Conservation (phyloP, 2,329 filamentous ascomycete genomes). For the Colletotrichum gigasporum region DNA sequence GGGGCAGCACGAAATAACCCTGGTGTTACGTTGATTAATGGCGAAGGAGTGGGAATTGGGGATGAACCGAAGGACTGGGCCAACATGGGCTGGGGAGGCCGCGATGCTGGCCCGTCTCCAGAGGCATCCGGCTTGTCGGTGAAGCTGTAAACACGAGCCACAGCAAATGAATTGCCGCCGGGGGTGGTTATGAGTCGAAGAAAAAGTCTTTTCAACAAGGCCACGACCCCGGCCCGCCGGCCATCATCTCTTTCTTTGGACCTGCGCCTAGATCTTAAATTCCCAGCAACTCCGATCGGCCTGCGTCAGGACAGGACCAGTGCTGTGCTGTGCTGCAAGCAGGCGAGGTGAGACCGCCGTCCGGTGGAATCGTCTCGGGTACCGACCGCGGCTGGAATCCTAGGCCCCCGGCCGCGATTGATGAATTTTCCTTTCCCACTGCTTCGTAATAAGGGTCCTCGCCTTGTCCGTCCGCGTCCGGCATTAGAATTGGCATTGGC, state of each 20-base stretch:
- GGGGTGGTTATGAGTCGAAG: conserved; percentile 21
- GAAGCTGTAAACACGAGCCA: conserved; percentile 26
- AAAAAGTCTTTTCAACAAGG: conserved; percentile 11
- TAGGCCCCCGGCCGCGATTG: too few species aligned
- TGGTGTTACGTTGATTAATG: conserved; percentile 29
- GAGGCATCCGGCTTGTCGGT: conserved; percentile 26
- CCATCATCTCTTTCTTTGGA: conserved; percentile 13
- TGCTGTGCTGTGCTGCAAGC: too few species aligned
- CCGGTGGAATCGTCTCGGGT: not conserved
- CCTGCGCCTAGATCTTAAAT: not conserved
- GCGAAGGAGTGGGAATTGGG: conserved; percentile 21
- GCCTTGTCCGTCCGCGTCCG: not conserved
- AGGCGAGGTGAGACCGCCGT: not conserved
- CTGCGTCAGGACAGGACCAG: not conserved
- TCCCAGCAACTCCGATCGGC: not conserved
- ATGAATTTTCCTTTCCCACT: not conserved
- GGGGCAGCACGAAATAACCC: conserved; percentile 24
- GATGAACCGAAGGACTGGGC: conserved; percentile 29
- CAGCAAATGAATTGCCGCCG: conserved; percentile 26
- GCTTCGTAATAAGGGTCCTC: not conserved
- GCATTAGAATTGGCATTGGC: too few species aligned
- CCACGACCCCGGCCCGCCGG: conserved; percentile 5
- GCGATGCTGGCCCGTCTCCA: conserved; percentile 21
- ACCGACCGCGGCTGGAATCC: not conserved
- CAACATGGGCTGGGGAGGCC: conserved; percentile 14